Evolutionary conservation across 352 stramenopile genomes (phyloP).

Genomic region (Pythium coloratum): DNA sequence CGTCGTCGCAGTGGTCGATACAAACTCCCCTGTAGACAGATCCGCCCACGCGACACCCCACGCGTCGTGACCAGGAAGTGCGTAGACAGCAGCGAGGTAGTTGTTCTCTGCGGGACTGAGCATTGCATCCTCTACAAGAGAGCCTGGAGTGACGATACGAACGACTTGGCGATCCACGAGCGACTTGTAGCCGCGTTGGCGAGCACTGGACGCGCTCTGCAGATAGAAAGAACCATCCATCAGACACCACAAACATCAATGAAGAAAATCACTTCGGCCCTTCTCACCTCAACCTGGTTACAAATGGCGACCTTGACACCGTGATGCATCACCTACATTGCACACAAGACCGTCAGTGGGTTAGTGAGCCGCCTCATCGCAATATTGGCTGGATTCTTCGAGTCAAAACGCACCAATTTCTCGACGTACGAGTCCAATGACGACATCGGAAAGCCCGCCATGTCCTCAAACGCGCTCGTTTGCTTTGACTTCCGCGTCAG

Average conservation of each 20-base stretch:
- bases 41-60: constrained; percentile 76
- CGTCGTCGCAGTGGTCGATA: constrained; percentile 51
- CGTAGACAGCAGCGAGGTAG: constrained; percentile 61
- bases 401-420: constrained; percentile 52
- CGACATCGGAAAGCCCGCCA: constrained; percentile 76
- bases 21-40: constrained; percentile 77
- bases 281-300: constrained; percentile 70
- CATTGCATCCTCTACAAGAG: constrained; percentile 78
- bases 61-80: constrained; percentile 22
- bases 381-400: too few species aligned
- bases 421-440: constrained; percentile 80
- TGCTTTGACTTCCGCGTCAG: constrained; percentile 71
- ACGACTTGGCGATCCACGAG: constrained; percentile 79
- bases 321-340: constrained; percentile 71
- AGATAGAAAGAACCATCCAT: not conserved
- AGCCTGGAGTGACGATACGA: constrained; percentile 72
- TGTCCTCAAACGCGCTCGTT: constrained; percentile 53
- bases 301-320: constrained; percentile 83
- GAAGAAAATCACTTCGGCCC: not conserved
- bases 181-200: constrained; percentile 53
- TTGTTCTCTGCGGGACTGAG: constrained; percentile 78
- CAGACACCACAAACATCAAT: not conserved
- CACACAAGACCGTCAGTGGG: not conserved
- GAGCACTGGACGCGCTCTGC: constrained; percentile 50
- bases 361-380: too few species aligned